phyloP scores from a whole-genome alignment of 345 rosid genomes.

The Gossypium bickii region DNA sequence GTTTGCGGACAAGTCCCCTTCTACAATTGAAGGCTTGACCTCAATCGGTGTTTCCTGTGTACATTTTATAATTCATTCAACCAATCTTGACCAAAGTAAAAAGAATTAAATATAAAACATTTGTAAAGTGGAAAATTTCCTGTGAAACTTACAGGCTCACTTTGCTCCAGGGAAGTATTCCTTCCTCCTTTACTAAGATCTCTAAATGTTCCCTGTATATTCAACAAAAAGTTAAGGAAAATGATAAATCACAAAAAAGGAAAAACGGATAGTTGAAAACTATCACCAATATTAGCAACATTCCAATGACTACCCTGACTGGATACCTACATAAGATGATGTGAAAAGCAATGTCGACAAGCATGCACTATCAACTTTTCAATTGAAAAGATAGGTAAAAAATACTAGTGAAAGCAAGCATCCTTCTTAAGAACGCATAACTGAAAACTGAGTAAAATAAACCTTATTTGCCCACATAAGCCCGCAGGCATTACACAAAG shows the following conservation, averaged over 20 bases:
- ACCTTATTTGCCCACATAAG: slow-evolving; percentile 93
- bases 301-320: not conserved
- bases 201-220: slow-evolving; percentile 60
- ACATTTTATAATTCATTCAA: slow-evolving; percentile 16
- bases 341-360: not conserved
- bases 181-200: slow-evolving; percentile 69
- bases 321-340: not conserved
- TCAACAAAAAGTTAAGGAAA: slow-evolving; percentile 14
- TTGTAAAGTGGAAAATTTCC: slow-evolving; percentile 6
- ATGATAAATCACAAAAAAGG: not conserved
- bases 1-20: slow-evolving; percentile 38
- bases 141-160: slow-evolving; percentile 41
- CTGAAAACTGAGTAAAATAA: slow-evolving; percentile 8
- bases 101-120: slow-evolving; percentile 5
- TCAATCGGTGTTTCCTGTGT: slow-evolving; percentile 48
- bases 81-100: not conserved
- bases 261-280: not conserved
- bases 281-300: not conserved
- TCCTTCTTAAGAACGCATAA: not conserved
- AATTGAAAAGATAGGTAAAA: not conserved
- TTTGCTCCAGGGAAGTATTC: slow-evolving; percentile 41
- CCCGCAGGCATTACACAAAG: slow-evolving; percentile 75
- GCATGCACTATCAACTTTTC: not conserved
- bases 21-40: slow-evolving; percentile 45
- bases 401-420: not conserved